Base-by-base conservation (phyloP, 2,329 filamentous ascomycete species). In the Dactylonectria estremocensis region DNA sequence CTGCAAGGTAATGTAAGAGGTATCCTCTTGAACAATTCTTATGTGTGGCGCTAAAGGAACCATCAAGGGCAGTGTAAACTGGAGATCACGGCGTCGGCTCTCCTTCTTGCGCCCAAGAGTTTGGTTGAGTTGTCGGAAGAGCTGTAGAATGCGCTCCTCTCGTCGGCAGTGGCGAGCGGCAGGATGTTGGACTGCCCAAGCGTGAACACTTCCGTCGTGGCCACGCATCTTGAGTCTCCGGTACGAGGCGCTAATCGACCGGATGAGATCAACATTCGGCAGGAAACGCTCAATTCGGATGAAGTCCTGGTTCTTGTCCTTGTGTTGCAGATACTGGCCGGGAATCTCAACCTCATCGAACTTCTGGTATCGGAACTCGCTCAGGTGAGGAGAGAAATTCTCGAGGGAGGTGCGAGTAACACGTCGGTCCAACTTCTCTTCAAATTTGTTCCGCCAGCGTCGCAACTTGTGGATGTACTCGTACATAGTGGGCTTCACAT, bases 261-360 rank as follows among this genome's bases (percentile, higher is more conserved):
- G 92, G 48, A 99, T 93, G 59, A 98, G 87, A 74, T 99, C 95
- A 20, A 99, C 95, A 72, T 96, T 93, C 10, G 97, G 95, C 75
- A 99, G 83, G 89, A 99, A 99, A 24, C 95, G 92, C 80, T 99
- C 97, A 72, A 99, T 98, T 52, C 95, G 92, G 72, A 99, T 92
- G 79, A 99, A 99, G 80, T 99, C 96, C 76, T 97, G 95, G 80
- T 99, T 99, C 88, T 98, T 99, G 77, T 99, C 97, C 81, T 96
- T 97, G 83, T 98, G 96, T 78, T 97, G 92, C 70, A 98, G 85
- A 80, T 99, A 99, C 79, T 99, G 96, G 0, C 96, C 96, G 3
- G 97, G 97, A 40, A 99, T 91, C 81, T 99, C 96, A 13, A 99
- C 95, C 76, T 99, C 97, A 77, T 99, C 96, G 74, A 99, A 98